Evolutionary conservation across 345 rosid genomes (phyloP), one percentile per base, ranked within the genome.

Genomic region (Theobroma cacao): DNA sequence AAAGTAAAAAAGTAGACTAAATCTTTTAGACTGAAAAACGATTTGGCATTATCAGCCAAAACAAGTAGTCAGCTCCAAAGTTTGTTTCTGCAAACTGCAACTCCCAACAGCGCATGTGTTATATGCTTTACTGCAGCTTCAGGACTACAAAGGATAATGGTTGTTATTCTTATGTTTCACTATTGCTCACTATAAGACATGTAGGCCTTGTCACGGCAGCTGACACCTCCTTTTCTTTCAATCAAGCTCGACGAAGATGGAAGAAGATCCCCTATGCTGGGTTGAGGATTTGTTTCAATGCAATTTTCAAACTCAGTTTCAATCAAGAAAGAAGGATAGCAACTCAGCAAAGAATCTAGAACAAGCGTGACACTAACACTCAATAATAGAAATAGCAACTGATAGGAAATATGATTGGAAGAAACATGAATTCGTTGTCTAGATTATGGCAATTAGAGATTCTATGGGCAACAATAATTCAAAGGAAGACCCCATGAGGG

Each of bases 391-490:
- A n/a, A n/a, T 24, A 17, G 58, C 58, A 18, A 24, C 24, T 20
- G 24, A 52, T 52, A 7, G 24, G 24, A 18, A 52, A 2, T 2
- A 50, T 50, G 58, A 52, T 18, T 20, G 58, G 56, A 20, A 52
- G 7, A 52, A 20, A 20, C 7, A 52, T 18, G 24, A 5, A 52
- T 18, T 20, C 2, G 3, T 52, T 52, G 58, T 20, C 9, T 52
- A 18, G 24, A 20, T 5, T 5, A 5, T 18, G 9, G 56, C 56
- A 18, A 52, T 52, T 17, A 40, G 24, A 68, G 73, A 68, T 68
- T 55, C 55, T 69, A 47, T 28, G 40, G 26, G 13, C 74, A 70
- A 70, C 38, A 31, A 71, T 72, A 33, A 72, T 72, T 72, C 30
- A 50, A 33, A 50, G 28, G 15, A 47, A 4, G 33, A 20, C 24